A percentile compares a stretch with the other conserved stretches of the same genome.
Evolutionary conservation across 768 basidiomycete species (phyloP).

Genomic region (Cytidiella melzeri): DNA sequence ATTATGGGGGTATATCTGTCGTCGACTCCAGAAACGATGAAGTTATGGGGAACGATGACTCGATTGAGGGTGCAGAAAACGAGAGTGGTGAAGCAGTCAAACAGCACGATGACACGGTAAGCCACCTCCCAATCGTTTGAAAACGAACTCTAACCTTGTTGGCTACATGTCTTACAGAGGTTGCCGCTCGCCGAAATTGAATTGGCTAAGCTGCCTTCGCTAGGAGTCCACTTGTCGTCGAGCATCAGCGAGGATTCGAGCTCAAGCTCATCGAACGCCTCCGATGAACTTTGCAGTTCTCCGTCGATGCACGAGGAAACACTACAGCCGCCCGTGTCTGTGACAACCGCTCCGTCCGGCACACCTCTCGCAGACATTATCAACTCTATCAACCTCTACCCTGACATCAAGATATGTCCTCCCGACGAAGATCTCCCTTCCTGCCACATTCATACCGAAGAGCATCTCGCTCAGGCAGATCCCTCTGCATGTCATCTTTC

Average conservation of each 20-base stretch:
- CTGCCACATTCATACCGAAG: background rate
- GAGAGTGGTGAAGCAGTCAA: constrained; percentile 1
- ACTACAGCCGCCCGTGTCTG: background rate
- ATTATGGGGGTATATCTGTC: constrained; percentile 21
- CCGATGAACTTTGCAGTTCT: no score
- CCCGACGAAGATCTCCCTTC: constrained; percentile 1
- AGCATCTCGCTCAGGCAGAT: background rate
- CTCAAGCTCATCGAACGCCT: no score
- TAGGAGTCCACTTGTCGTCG: background rate
- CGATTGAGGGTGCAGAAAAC: background rate
- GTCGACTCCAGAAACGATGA: constrained; percentile 10
- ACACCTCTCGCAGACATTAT: constrained; percentile 26
- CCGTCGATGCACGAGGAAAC: no score
- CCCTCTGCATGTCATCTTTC: constrained; percentile 2
- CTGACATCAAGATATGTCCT: constrained; percentile 17
- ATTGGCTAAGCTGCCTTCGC: constrained; percentile 7
- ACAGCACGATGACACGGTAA: background rate
- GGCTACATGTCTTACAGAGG: background rate
- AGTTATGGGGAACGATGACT: constrained; percentile 10
- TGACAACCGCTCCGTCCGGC: constrained; percentile 14
- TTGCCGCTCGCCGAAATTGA: constrained; percentile 19
- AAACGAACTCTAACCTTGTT: no score
- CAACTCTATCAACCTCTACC: constrained; percentile 24
- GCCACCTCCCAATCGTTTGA: no score
- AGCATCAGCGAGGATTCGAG: background rate